Percentiles rank a stretch among this genome's conserved stretches.
phyloP scores from a whole-genome alignment of 306 rosid genomes.

The Echinosophora koreensis region DNA sequence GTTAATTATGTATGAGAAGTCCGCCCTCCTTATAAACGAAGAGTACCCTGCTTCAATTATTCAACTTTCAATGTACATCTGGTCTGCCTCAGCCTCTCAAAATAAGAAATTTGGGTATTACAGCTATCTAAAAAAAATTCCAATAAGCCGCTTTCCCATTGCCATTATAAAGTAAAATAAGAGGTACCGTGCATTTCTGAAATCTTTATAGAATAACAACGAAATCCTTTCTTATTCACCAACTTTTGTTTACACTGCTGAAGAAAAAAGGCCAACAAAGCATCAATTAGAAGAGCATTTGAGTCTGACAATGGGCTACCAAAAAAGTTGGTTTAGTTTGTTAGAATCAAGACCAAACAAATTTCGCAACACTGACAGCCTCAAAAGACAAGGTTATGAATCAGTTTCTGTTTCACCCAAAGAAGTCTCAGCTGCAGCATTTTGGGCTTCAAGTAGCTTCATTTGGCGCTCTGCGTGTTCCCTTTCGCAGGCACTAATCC shows the following conservation, averaged over 20 bases:
- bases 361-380: conserved; percentile 22
- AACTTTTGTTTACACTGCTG: conserved; percentile 7
- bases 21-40: background rate
- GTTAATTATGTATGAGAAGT: background rate
- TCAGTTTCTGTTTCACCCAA: conserved; percentile 49
- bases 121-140: background rate
- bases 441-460: conserved; percentile 79
- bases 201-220: conserved; percentile 1
- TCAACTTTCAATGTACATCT: too few species aligned
- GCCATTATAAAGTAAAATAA: background rate
- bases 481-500: conserved; percentile 82
- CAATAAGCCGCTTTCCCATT: background rate
- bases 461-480: conserved; percentile 93
- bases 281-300: conserved; percentile 13
- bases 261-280: conserved; percentile 5
- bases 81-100: background rate
- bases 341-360: conserved; percentile 26
- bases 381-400: conserved; percentile 48
- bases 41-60: background rate
- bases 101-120: background rate
- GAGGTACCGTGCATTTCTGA: conserved; percentile 1
- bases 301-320: background rate
- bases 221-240: conserved; percentile 37
- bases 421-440: conserved; percentile 54
- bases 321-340: conserved; percentile 35